These are phyloP conservation scores for Alternaria longipes DNA, from an alignment of 2,329 filamentous ascomycete genomes.

Conservation along the genomic window DNA sequence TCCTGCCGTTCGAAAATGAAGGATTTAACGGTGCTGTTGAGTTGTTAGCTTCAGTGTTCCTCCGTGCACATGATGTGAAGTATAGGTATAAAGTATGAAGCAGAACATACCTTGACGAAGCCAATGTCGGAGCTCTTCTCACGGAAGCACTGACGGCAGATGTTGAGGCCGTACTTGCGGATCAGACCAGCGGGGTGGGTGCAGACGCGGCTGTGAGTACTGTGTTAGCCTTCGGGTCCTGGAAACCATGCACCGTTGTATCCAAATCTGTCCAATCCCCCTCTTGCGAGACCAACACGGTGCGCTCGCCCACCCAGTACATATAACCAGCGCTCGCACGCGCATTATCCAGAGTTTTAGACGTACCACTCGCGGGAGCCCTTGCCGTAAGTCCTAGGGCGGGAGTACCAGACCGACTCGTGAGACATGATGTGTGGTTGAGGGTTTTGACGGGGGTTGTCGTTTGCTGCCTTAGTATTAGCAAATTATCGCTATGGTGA, in stretches of 20 bases:
- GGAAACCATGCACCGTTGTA: constrained; percentile 1
- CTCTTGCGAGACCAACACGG: constrained; percentile 23
- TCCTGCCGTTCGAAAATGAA: constrained; percentile 33
- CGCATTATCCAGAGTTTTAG: constrained; percentile 8
- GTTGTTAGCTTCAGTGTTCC: constrained; percentile 18
- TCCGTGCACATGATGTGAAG: background rate
- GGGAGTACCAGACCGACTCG: constrained; percentile 99
- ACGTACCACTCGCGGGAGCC: constrained; percentile 92
- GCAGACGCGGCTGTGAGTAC: constrained; percentile 74
- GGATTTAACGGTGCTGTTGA: constrained; percentile 48
- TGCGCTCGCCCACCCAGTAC: constrained; percentile 22
- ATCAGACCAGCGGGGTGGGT: constrained; percentile 98
- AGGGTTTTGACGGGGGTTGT: constrained; percentile 18
- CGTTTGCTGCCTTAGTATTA: constrained; percentile 5
- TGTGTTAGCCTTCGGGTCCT: constrained; percentile 37
- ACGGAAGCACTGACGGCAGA: constrained; percentile 76
- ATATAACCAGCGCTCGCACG: constrained; percentile 1
- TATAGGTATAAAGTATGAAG: background rate
- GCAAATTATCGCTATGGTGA: background rate
- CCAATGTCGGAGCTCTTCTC: constrained; percentile 74
- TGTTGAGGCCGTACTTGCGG: constrained; percentile 98
- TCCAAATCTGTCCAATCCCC: constrained; percentile 8
- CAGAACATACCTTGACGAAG: constrained; percentile 68
- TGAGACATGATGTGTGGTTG: constrained; percentile 74
- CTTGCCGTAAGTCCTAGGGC: constrained; percentile 97